These are phyloP conservation scores for Coemansia sp. DNA, from an alignment of 192 early-diverging fungal genomes.

Conservation along the genomic window DNA sequence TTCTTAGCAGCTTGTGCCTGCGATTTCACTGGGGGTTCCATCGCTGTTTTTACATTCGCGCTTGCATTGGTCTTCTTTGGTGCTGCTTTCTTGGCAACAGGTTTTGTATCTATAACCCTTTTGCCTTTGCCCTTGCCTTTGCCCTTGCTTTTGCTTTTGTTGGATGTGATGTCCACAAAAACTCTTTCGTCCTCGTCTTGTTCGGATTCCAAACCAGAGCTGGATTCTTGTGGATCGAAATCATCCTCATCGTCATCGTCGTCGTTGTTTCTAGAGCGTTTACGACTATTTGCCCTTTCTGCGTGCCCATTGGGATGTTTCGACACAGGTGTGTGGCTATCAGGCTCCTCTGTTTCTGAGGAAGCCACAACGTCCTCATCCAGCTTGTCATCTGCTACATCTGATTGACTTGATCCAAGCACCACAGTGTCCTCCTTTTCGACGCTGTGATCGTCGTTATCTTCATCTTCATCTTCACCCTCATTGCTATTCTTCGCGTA, in stretches of 20 bases:
- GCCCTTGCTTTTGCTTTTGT: slow-evolving; percentile 1
- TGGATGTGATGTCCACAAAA: slow-evolving; percentile 9
- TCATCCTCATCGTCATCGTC: slow-evolving; percentile 2
- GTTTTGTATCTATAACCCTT: not conserved
- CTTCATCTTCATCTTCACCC: not conserved
- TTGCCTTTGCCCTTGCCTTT: not conserved
- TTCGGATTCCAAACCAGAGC: slow-evolving; percentile 15
- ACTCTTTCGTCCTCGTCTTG: not conserved
- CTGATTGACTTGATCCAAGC: slow-evolving; percentile 1
- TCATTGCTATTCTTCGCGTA: not conserved
- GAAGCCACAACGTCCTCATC: not conserved
- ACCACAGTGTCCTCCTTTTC: slow-evolving; percentile 8
- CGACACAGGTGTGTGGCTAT: not conserved
- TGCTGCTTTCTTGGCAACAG: not conserved
- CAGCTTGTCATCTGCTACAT: not conserved
- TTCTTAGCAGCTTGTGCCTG: not conserved
- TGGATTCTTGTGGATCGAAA: slow-evolving; percentile 4
- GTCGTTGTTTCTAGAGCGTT: not conserved
- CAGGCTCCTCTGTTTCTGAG: not conserved
- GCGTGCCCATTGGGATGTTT: not conserved
- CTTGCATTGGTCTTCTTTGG: not conserved
- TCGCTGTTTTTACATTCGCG: not conserved
- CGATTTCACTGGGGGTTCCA: not conserved
- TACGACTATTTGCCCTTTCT: not conserved
- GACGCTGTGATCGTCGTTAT: not conserved